Conservation (phyloP, 768 basidiomycete species). For the Dentipellis sp. region DNA sequence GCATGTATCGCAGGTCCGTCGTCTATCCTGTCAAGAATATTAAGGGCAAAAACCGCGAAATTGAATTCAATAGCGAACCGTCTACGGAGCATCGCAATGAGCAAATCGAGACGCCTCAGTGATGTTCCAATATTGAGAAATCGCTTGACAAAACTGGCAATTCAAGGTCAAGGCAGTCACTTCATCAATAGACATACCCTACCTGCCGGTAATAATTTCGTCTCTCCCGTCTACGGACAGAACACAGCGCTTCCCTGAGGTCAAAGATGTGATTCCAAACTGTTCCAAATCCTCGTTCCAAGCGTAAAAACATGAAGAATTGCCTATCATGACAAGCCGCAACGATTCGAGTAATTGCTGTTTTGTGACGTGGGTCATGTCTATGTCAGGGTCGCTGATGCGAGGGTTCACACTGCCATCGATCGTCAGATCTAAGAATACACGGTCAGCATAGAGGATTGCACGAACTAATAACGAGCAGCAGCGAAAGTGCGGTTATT, state of each 20-base stretch:
- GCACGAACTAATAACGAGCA: constrained; percentile 50
- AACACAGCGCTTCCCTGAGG: constrained; percentile 24
- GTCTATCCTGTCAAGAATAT: not conserved
- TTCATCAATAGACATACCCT: not conserved
- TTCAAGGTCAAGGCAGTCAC: not conserved
- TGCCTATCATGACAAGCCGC: constrained; percentile 50
- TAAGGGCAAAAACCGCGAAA: not conserved
- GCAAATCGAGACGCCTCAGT: constrained; percentile 54
- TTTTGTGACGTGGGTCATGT: constrained; percentile 36
- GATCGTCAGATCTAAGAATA: not conserved
- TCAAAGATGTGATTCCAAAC: constrained; percentile 40
- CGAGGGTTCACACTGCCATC: constrained; percentile 38
- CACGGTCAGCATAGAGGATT: not conserved
- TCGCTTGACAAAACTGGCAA: constrained; percentile 41
- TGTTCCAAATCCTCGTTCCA: constrained; percentile 52
- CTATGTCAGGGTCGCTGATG: constrained; percentile 28
- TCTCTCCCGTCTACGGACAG: constrained; percentile 51
- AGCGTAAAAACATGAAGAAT: constrained; percentile 53
- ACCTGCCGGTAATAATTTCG: constrained; percentile 51
- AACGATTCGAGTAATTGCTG: constrained; percentile 44
- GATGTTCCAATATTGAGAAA: constrained; percentile 64
- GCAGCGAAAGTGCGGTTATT: constrained; percentile 39
- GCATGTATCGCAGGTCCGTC: not conserved
- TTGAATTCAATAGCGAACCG: constrained; percentile 29
- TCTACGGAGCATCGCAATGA: constrained; percentile 35